Evolutionary conservation across 75 land plant genomes (phyloP), one percentile per base, ranked within the genome.

Genomic region (Pseudotsuga menziesii): DNA sequence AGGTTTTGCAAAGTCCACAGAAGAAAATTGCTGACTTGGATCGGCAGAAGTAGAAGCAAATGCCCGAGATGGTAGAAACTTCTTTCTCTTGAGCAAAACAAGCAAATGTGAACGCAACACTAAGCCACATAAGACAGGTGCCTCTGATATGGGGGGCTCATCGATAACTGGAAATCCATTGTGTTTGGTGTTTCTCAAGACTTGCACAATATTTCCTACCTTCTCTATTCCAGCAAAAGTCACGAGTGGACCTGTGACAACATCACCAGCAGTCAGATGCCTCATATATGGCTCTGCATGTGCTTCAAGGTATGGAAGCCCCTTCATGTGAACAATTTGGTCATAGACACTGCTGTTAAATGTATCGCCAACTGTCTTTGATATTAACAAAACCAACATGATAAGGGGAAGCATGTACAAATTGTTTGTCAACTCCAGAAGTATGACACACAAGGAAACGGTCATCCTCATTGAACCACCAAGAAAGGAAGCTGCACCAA

Each of bases 391-490:
- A n/a, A 94, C 98, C n/a, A 96, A 80, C 98, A 94, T 94, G 73
- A 91, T 85, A 23, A 93, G 77, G 2, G 98, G 98, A 19, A 96
- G 91, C 80, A 96, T 79, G 7, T 86, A 60, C 4, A 96, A 82
- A 69, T 94, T 91, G 77, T 96, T 94, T 14, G 99, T 96, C 29
- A 96, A 83, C 86, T 96, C 99, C 19, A 96, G 75, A 54, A 96
- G 79, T 29, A 96, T 96, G 71, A 96, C 92, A 76, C 99, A 94
- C 4, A 96, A 76, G 20, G 99, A 96, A 25, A 94, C 95, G 36
- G 99, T 96, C 93, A 92, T 90, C 75, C 99, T 84, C 98, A 96
- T 94, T 23, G 99, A 82, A 11, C 99, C 99, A n/a, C 98, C 99
- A 32, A 96, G 89, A 81, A 96, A 85, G 20, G 99, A 88, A 52